A percentile compares a stretch with the other conserved stretches of the same genome.
These are phyloP conservation scores for Saraca asoca DNA, from an alignment of 331 rosid species.

Conservation along the genomic window DNA sequence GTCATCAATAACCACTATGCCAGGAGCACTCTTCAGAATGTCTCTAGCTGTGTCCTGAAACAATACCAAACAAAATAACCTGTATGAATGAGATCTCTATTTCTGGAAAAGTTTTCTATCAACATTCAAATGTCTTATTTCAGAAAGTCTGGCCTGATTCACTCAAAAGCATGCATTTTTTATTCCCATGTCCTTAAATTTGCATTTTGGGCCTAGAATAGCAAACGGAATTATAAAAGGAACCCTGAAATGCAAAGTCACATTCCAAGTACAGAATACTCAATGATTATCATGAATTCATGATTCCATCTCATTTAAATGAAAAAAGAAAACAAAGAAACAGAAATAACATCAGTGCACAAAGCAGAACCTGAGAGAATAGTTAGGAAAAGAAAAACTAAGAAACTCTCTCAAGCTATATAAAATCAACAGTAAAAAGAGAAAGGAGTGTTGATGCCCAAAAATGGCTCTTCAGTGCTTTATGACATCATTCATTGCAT, in stretches of 20 bases:
- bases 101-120: background rate
- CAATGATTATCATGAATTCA: background rate
- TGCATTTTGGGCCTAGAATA: background rate
- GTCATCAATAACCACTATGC: slow-evolving; percentile 85
- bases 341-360: slow-evolving; percentile 16
- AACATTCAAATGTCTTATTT: background rate
- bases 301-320: background rate
- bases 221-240: background rate
- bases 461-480: background rate
- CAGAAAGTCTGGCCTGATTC: background rate
- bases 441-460: background rate
- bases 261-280: background rate
- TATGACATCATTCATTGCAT: slow-evolving; percentile 1
- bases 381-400: background rate
- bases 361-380: slow-evolving; percentile 1
- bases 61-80: slow-evolving; percentile 30
- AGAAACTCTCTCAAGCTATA: background rate
- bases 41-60: slow-evolving; percentile 73
- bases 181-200: background rate
- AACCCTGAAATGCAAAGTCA: slow-evolving; percentile 13
- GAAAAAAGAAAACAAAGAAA: background rate
- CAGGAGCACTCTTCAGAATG: slow-evolving; percentile 80
- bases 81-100: background rate
- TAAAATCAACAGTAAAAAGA: background rate
- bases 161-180: slow-evolving; percentile 6